phyloP scores from a whole-genome alignment of 495 filamentous ascomycete genomes.

The Penicillium turbatum region DNA sequence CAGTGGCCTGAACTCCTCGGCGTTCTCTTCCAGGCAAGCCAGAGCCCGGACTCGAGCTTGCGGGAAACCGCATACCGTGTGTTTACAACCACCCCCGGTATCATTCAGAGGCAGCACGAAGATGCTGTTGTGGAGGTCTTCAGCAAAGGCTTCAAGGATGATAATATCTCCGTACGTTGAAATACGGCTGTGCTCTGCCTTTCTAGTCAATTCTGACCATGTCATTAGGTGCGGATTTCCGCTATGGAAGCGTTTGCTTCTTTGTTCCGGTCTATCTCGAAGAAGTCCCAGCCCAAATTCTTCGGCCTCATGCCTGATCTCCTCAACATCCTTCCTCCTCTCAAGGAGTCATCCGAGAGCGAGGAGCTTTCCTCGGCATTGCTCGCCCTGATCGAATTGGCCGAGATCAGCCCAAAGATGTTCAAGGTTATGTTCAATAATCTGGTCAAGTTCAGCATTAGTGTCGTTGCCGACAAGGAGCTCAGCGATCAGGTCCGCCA shows the following conservation, averaged over 20 bases:
- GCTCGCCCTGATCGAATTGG: slow-evolving; percentile 85
- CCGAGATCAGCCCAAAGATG: slow-evolving; percentile 90
- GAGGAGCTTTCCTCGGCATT: slow-evolving; percentile 87
- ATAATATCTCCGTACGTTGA: slow-evolving; percentile 63
- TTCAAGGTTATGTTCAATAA: slow-evolving; percentile 89
- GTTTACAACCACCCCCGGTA: slow-evolving; percentile 89
- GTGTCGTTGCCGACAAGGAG: slow-evolving; percentile 93
- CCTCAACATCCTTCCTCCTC: slow-evolving; percentile 85
- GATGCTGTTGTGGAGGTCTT: slow-evolving; percentile 80
- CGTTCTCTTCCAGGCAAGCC: slow-evolving; percentile 81
- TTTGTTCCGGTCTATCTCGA: slow-evolving; percentile 85
- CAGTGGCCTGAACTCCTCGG: slow-evolving; percentile 88
- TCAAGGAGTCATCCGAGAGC: slow-evolving; percentile 84
- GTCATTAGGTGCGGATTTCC: slow-evolving; percentile 68
- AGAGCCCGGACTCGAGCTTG: slow-evolving; percentile 71
- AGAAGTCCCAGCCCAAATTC: slow-evolving; percentile 83
- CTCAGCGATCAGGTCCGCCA: slow-evolving; percentile 84
- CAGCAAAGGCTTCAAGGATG: slow-evolving; percentile 85
- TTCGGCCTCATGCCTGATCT: slow-evolving; percentile 80
- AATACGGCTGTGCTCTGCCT: background rate
- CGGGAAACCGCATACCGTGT: slow-evolving; percentile 90
- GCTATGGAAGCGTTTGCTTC: slow-evolving; percentile 96
- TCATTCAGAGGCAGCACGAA: slow-evolving; percentile 95
- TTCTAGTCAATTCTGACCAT: slow-evolving; percentile 6
- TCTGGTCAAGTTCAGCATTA: slow-evolving; percentile 85